A percentile compares a stretch with the other conserved stretches of the same genome.
Evolutionary conservation across 2,329 filamentous ascomycete genomes (phyloP).

Genomic region (Calonectria crousiana): DNA sequence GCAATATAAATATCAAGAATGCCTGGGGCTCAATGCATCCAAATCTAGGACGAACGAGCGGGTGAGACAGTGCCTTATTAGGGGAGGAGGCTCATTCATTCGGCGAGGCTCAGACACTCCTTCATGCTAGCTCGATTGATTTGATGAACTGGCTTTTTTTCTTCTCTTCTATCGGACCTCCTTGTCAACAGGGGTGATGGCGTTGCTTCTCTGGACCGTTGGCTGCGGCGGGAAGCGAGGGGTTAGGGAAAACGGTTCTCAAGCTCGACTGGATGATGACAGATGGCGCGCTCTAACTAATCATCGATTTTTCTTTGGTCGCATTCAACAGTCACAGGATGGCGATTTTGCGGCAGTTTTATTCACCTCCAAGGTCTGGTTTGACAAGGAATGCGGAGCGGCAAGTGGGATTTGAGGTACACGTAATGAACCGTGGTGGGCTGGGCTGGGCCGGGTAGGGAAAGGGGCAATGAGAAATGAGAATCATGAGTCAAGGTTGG

Average conservation of each 20-base stretch:
- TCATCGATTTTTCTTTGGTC: not conserved
- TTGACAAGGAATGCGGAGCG: constrained; percentile 5
- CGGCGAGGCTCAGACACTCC: not conserved
- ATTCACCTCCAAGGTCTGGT: not conserved
- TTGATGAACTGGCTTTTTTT: constrained; percentile 19
- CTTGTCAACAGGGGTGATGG: constrained; percentile 8
- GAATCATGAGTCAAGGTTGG: not conserved
- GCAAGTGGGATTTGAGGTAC: constrained; percentile 28
- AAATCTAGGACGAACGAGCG: not conserved
- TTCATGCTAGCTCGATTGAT: not conserved
- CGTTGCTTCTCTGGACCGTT: constrained; percentile 3
- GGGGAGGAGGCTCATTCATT: not conserved
- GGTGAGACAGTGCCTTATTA: not conserved
- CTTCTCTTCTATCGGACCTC: not conserved
- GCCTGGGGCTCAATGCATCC: not conserved
- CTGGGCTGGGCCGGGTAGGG: constrained; percentile 13
- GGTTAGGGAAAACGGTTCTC: constrained; percentile 4
- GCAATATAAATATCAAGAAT: not conserved
- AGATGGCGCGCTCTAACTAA: not conserved
- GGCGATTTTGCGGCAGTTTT: not conserved
- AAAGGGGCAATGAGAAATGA: constrained; percentile 5
- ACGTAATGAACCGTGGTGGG: not conserved
- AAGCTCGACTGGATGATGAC: not conserved
- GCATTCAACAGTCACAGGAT: not conserved
- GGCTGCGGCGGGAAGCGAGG: not conserved